phyloP scores from a whole-genome alignment of 2,329 filamentous ascomycete genomes.

The Aspergillus brasiliensis region DNA sequence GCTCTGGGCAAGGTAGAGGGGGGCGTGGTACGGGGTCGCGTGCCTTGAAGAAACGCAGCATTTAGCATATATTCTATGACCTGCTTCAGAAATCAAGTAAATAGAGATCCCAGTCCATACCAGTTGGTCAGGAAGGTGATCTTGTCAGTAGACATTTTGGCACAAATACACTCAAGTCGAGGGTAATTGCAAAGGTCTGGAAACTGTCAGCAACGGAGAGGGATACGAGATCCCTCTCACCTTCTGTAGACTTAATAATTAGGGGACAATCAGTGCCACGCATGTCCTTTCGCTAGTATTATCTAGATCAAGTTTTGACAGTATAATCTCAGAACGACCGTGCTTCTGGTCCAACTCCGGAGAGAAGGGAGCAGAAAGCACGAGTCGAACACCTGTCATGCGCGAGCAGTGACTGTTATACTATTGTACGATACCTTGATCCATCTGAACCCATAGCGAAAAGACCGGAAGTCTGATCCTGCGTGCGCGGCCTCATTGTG shows the following conservation, averaged over 20 bases:
- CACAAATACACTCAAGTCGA: slow-evolving; percentile 42
- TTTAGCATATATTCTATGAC: slow-evolving; percentile 30
- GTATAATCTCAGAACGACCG: slow-evolving; percentile 71
- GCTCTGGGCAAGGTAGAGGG: slow-evolving; percentile 74
- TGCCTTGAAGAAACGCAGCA: slow-evolving; percentile 57
- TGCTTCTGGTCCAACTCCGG: not conserved
- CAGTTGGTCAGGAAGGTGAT: slow-evolving; percentile 84
- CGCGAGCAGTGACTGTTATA: slow-evolving; percentile 43
- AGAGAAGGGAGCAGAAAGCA: slow-evolving; percentile 12
- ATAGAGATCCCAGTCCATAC: slow-evolving; percentile 50
- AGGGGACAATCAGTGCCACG: slow-evolving; percentile 61
- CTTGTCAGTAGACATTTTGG: slow-evolving; percentile 77
- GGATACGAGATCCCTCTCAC: slow-evolving; percentile 16
- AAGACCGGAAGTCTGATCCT: slow-evolving; percentile 19
- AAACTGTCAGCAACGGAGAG: slow-evolving; percentile 29
- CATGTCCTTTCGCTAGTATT: slow-evolving; percentile 88
- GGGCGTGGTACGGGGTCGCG: slow-evolving; percentile 78
- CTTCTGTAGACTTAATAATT: slow-evolving; percentile 26
- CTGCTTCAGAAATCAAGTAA: not conserved
- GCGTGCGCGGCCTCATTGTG: slow-evolving; percentile 33
- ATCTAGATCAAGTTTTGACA: slow-evolving; percentile 83
- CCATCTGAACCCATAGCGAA: slow-evolving; percentile 37
- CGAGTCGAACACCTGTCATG: slow-evolving; percentile 48
- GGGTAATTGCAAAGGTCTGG: slow-evolving; percentile 26
- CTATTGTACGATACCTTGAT: slow-evolving; percentile 47